Evolutionary conservation across 2,329 filamentous ascomycete species (phyloP), one percentile per base, ranked within the genome.

Genomic region (Lachnellula cervina): DNA sequence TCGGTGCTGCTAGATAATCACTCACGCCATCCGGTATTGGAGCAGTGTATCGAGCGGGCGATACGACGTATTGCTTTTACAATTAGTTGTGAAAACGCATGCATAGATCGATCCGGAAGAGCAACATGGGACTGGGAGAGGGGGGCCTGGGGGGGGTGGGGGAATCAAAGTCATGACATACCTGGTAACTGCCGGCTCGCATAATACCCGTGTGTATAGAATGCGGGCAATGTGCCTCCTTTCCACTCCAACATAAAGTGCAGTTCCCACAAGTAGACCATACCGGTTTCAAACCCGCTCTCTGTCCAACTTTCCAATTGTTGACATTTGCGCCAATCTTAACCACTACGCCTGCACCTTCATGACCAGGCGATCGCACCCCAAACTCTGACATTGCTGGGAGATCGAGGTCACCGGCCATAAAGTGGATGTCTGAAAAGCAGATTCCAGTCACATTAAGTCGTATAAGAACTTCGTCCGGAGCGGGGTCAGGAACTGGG

Each of bases 391-490:
- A 74, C 76, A 79, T 80, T n/a, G 70, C 69, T 0, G 75, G 74
- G 0, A 73, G 52, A 0, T 72, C 76, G 69, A 79, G 75, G 63
- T 84, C 80, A 53, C 76, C 76, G 49, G 77, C 59, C 78, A 82
- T 82, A 68, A 78, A 78, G 63, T 84, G 80, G 17, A 84, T 68
- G 62, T 84, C 81, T 37, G 74, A 77, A 57, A 77, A 76, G 70
- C 81, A 84, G 49, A 84, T 72, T 0, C 81, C 81, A 1, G 80
- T 84, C 23, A 74, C 74, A 55, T 83, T 84, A 51, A 84, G 72
- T 52, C 76, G 77, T 64, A 84, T 73, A 13, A 84, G 72, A 21
- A 84, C 69, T 56, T 84, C 80, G 49, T 81, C 73, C 0, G 58
- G 62, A 11, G 53, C 62, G 5, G 37, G 37, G 1, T 40, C 37